Base-by-base conservation (phyloP, 257 asterid species). In the Solanum corneliomulleri region DNA sequence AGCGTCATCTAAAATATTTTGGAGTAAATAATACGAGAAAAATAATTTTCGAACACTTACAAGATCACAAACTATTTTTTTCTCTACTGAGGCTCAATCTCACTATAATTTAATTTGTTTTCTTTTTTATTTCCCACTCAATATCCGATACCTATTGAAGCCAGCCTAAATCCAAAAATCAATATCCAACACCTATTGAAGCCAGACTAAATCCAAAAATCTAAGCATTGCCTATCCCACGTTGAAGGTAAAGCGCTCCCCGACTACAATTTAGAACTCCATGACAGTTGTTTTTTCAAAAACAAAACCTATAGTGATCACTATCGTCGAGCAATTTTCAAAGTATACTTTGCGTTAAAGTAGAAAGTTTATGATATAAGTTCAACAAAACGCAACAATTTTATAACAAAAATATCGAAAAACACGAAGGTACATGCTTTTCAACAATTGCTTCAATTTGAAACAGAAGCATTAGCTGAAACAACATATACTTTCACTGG, bases 121-220 rank as follows among this genome's bases (percentile, higher is more conserved):
- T 47, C 15, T 49, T 49, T 2, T 49, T 49, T 15, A 15, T 15
- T 16, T 49, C 23, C 21, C 23, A 49, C 60, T 21, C 60, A 2
- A 6, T 52, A 52, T 52, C 1, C 9, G 0, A 0, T 52, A 52
- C 1, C 62, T 3, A 49, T 37, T 37, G 39, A 37, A 37, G 1
- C 39, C 39, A 37, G 6, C 5, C 7, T 37, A 37, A 5, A 37
- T 37, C 33, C 33, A 3, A 31, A 31, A 31, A 31, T 31, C 33
- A 0, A 52, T 52, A 16, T 16, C 1, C 3, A 0, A 0, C 18
- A 52, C 1, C 62, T 3, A 6, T 37, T 37, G 39, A 37, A 37
- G 1, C 7, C 39, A 37, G 1, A 37, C 39, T 37, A 37, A 37
- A 37, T 37, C 33, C 33, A 31, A 31, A 31, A 31, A 31, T 31